phyloP scores from a whole-genome alignment of 495 filamentous ascomycete species.

The Bacidia gigantensis region DNA sequence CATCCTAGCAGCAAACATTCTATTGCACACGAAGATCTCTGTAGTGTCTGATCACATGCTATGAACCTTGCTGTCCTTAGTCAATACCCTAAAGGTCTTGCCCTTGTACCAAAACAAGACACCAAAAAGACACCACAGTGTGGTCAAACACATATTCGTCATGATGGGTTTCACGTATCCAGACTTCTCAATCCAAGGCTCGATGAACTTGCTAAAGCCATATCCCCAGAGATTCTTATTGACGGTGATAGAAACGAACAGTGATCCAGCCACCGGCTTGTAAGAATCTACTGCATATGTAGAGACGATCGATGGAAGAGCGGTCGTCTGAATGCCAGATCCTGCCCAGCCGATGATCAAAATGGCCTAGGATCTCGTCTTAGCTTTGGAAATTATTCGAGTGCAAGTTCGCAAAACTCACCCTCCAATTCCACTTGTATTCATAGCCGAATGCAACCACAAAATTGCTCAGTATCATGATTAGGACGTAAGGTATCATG shows the following conservation, averaged over 20 bases:
- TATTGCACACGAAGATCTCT: too few relatives aligned
- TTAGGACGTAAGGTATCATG: constrained; percentile 44
- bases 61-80: constrained; percentile 40
- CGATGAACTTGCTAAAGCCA: constrained; percentile 37
- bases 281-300: constrained; percentile 49
- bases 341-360: constrained; percentile 40
- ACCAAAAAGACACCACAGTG: constrained; percentile 38
- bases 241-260: constrained; percentile 47
- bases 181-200: constrained; percentile 23
- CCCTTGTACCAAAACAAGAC: constrained; percentile 43
- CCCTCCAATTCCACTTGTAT: constrained; percentile 41
- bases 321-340: constrained; percentile 43
- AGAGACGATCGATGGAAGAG: constrained; percentile 36
- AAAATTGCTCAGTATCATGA: constrained; percentile 46
- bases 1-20: too few relatives aligned
- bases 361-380: constrained; percentile 19
- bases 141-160: constrained; percentile 39
- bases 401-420: constrained; percentile 10
- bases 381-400: not conserved
- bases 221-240: constrained; percentile 50
- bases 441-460: constrained; percentile 48
- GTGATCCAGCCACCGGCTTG: constrained; percentile 44
- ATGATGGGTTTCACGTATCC: constrained; percentile 36
- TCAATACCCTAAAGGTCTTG: constrained; percentile 43
- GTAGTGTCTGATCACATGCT: constrained; percentile 31